phyloP scores from a whole-genome alignment of 371 early-diverging fungal species.

The Mucor racemosus region DNA sequence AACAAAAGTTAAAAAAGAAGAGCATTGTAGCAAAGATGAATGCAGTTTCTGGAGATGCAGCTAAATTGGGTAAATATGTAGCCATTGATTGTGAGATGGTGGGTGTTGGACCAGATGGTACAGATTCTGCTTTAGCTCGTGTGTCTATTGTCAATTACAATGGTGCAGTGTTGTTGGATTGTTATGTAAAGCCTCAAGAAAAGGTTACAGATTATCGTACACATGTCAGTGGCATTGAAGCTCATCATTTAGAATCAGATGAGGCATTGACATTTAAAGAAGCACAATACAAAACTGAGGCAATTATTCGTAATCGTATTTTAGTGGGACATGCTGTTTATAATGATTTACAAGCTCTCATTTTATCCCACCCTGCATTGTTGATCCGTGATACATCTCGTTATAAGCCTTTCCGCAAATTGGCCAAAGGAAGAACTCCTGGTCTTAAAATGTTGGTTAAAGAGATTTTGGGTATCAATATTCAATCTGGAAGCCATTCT shows the following conservation, averaged over 20 bases:
- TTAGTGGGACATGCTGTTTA: slow-evolving; percentile 91
- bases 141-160: slow-evolving; percentile 93
- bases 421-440: slow-evolving; percentile 72
- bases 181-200: slow-evolving; percentile 82
- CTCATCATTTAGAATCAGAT: slow-evolving; percentile 68
- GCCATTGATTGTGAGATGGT: slow-evolving; percentile 99
- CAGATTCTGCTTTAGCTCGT: slow-evolving; percentile 83
- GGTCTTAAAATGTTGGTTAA: slow-evolving; percentile 79
- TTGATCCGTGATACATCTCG: slow-evolving; percentile 85
- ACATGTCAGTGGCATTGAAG: slow-evolving; percentile 90
- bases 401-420: slow-evolving; percentile 74
- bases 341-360: slow-evolving; percentile 82
- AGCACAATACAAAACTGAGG: slow-evolving; percentile 78
- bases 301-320: slow-evolving; percentile 80
- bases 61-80: slow-evolving; percentile 78
- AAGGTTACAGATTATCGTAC: slow-evolving; percentile 93
- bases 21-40: slow-evolving; percentile 42
- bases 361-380: slow-evolving; percentile 79
- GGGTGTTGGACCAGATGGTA: slow-evolving; percentile 88
- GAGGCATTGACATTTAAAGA: slow-evolving; percentile 72
- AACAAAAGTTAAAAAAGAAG: slow-evolving; percentile 21
- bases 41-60: slow-evolving; percentile 34
- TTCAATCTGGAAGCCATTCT: slow-evolving; percentile 90
- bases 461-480: slow-evolving; percentile 73
- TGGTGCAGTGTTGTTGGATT: slow-evolving; percentile 87